Evolutionary conservation across 2,329 filamentous ascomycete species (phyloP).

Genomic region (Ambrosiella beaveri): DNA sequence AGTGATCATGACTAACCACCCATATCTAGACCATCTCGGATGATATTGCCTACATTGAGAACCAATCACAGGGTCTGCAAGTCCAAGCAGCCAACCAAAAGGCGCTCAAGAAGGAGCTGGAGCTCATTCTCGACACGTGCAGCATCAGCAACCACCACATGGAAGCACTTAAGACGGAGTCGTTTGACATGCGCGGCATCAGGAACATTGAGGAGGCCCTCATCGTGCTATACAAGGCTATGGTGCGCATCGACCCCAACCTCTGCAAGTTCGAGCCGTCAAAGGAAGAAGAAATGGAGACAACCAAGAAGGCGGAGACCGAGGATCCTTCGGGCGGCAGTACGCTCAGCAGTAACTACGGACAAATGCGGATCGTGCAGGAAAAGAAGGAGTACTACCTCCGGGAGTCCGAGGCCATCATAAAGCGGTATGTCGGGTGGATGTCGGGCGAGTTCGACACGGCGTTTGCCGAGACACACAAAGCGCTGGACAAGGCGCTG

Average conservation of each 20-base stretch:
- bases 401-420: slow-evolving; percentile 56
- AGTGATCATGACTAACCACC: not conserved
- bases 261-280: slow-evolving; percentile 37
- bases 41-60: slow-evolving; percentile 93
- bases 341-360: slow-evolving; percentile 54
- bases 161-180: slow-evolving; percentile 52
- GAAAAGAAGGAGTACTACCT: slow-evolving; percentile 88
- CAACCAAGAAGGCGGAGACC: slow-evolving; percentile 8
- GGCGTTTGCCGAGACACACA: slow-evolving; percentile 52
- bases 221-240: slow-evolving; percentile 73
- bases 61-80: slow-evolving; percentile 88
- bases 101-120: slow-evolving; percentile 73
- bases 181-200: slow-evolving; percentile 57
- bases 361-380: slow-evolving; percentile 81
- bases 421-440: slow-evolving; percentile 63
- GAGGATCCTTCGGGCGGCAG: slow-evolving; percentile 24
- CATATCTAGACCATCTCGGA: slow-evolving; percentile 63
- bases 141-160: slow-evolving; percentile 57
- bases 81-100: slow-evolving; percentile 97
- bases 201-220: slow-evolving; percentile 63
- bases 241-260: slow-evolving; percentile 81
- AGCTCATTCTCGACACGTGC: slow-evolving; percentile 76
- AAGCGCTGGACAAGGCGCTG: slow-evolving; percentile 42
- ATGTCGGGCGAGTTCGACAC: slow-evolving; percentile 67
- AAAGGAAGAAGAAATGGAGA: slow-evolving; percentile 26